Percentiles rank a stretch among this genome's conserved stretches.
phyloP scores from a whole-genome alignment of 2,329 filamentous ascomycete genomes.

The Apiospora aurea region DNA sequence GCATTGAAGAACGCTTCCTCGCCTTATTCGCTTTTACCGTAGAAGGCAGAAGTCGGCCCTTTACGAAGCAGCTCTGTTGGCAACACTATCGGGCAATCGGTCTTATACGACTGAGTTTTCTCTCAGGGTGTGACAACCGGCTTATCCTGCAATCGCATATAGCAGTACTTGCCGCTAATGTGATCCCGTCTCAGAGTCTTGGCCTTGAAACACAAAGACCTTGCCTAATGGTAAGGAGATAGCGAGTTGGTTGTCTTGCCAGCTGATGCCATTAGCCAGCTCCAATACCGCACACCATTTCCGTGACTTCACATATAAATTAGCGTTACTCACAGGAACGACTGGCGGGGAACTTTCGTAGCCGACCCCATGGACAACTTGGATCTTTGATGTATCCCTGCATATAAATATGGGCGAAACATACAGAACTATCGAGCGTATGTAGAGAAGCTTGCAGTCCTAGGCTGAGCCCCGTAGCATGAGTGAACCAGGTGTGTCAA shows the following conservation, averaged over 20 bases:
- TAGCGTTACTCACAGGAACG: too few relatives aligned
- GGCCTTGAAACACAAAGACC: not conserved
- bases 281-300: too few relatives aligned
- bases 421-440: not conserved
- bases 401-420: not conserved
- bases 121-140: not conserved
- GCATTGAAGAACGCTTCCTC: not conserved
- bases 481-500: not conserved
- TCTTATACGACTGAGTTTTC: not conserved
- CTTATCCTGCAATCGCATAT: not conserved
- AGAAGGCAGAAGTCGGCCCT: too few relatives aligned
- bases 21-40: not conserved
- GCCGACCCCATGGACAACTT: not conserved
- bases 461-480: not conserved
- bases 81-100: not conserved
- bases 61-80: not conserved
- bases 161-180: not conserved
- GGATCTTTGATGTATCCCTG: not conserved
- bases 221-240: not conserved
- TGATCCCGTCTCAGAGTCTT: not conserved
- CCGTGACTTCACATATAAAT: not conserved
- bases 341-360: too few relatives aligned
- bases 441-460: not conserved
- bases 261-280: not conserved
- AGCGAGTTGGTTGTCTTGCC: not conserved